Base-by-base conservation (phyloP, 1,139 yeast genomes). In the Saccharomyces hybrid region DNA sequence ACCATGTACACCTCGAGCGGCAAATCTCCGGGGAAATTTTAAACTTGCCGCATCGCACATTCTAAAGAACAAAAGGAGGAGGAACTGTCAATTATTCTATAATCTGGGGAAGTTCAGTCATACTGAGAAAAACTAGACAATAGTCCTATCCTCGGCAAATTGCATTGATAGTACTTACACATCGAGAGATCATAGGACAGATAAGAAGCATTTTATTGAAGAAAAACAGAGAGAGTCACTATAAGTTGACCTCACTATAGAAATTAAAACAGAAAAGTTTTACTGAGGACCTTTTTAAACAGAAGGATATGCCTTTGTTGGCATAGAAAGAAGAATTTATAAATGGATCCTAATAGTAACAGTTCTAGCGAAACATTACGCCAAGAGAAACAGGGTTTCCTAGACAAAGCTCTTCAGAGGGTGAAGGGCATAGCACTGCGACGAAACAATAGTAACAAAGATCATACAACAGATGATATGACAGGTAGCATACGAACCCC, bases 401-500 rank as follows among this genome's bases (percentile, higher is more conserved):
- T 61, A 27, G 54, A 50, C 42, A 55, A 50, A 41, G 62, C 62
- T n/a, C 53, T 61, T 9, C 47, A 47, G 16, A 61, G 53, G 27
- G 59, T 61, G 14, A 52, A 53, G 46, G 57, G 54, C 11, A 42
- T 58, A 34, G 53, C 56, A 31, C 54, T 55, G 54, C 61, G 58
- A 55, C 61, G 56, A 34, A 50, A 31, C 31, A n/a, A 50, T 16
- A 26, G 23, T 3, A 23, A 13, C 32, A 47, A 47, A 28, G 48
- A 47, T 11, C 30, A 30, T 14, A 26, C 23, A 47, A 2, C 23
- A 6, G 48, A 47, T 38, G 44, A 38, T 5, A 11, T 7, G 6
- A n/a, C 44, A 20, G 5, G 23, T 38, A 38, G 44, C 20, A 38
- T 38, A 38, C 44, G 16, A 16, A 38, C 44, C 11, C 44, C 44